Percentiles rank a stretch among this genome's conserved stretches.
Evolutionary conservation across 73 alveolate genomes (phyloP).

Genomic region (Paramecium sonneborni): DNA sequence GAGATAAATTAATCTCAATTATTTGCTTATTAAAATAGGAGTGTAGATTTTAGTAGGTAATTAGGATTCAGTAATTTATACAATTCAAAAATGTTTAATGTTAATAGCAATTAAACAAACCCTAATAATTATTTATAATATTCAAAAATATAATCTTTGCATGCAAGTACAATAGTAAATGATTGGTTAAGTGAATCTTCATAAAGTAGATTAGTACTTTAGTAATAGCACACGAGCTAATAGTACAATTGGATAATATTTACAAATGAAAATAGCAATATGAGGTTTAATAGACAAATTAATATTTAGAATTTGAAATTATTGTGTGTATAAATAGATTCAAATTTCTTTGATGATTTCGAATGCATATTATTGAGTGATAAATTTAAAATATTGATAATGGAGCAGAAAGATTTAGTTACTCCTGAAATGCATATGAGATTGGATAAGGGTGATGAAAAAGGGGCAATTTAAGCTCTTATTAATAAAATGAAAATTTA

Average conservation of each 20-base stretch:
- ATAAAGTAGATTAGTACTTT: background rate
- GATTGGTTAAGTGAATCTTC: conserved; percentile 1
- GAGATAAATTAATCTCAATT: background rate
- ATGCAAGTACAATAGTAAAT: background rate
- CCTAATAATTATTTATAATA: background rate
- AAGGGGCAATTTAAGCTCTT: background rate
- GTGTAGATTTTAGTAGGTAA: background rate
- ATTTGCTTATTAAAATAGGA: background rate
- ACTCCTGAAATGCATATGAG: background rate
- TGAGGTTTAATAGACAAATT: background rate
- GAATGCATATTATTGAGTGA: background rate
- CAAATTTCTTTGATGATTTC: background rate
- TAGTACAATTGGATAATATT: conserved; percentile 4
- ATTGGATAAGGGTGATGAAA: background rate
- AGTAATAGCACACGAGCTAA: background rate
- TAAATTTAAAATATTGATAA: background rate
- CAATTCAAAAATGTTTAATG: background rate
- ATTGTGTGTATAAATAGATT: background rate
- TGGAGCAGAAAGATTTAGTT: background rate
- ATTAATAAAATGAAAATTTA: background rate
- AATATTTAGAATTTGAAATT: background rate
- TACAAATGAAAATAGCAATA: conserved; percentile 11
- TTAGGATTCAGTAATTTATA: background rate
- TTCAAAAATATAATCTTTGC: background rate
- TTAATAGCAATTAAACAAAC: background rate